These are phyloP conservation scores for Lecanicillium sp. DNA, from an alignment of 2,329 filamentous ascomycete species.

Conservation along the genomic window DNA sequence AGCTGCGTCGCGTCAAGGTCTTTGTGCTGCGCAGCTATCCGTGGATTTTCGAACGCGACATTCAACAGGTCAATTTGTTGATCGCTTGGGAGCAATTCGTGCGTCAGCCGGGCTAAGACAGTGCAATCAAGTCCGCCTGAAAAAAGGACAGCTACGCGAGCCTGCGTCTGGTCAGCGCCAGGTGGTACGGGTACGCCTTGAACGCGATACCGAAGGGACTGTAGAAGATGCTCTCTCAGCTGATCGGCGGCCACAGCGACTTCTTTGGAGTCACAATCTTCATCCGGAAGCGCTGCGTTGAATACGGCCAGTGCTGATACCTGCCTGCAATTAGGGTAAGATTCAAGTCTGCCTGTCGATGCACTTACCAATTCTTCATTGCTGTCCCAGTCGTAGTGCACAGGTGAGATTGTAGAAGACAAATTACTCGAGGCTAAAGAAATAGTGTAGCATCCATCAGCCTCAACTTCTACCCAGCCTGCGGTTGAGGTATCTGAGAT, in stretches of 20 bases:
- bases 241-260: slow-evolving; percentile 44
- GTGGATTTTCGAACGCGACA: slow-evolving; percentile 93
- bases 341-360: slow-evolving; percentile 2
- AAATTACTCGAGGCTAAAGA: slow-evolving; percentile 36
- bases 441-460: slow-evolving; percentile 72
- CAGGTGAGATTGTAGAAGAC: slow-evolving; percentile 14
- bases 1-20: slow-evolving; percentile 29
- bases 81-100: slow-evolving; percentile 63
- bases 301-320: slow-evolving; percentile 49
- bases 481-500: slow-evolving; percentile 48
- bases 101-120: slow-evolving; percentile 70
- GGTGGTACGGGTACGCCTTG: slow-evolving; percentile 58
- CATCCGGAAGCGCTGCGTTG: slow-evolving; percentile 40
- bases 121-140: slow-evolving; percentile 94
- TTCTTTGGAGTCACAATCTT: slow-evolving; percentile 18
- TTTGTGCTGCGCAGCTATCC: slow-evolving; percentile 54
- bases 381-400: slow-evolving; percentile 26
- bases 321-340: slow-evolving; percentile 21
- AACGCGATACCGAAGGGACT: slow-evolving; percentile 60
- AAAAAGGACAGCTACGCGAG: slow-evolving; percentile 73
- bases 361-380: slow-evolving; percentile 41
- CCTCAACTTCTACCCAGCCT: slow-evolving; percentile 74
- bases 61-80: slow-evolving; percentile 85
- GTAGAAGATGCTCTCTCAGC: slow-evolving; percentile 48
- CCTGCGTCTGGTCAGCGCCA: slow-evolving; percentile 28